phyloP scores from a whole-genome alignment of 1,284 basidiomycete genomes.

The Agroathelia rolfsii region DNA sequence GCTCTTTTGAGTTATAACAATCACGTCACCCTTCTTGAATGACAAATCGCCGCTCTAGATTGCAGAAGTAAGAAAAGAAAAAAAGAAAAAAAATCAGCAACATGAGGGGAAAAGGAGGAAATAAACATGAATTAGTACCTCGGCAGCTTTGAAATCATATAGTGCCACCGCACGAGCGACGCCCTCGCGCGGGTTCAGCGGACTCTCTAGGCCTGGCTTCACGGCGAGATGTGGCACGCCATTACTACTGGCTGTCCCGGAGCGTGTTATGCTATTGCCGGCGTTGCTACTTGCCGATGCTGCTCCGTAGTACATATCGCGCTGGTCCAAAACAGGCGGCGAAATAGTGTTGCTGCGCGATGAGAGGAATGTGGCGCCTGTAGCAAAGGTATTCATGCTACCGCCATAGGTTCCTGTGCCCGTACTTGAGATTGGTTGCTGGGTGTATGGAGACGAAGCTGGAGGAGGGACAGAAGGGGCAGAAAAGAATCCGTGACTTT shows the following conservation, averaged over 20 bases:
- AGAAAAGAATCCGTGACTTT: too few relatives aligned
- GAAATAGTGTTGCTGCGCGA: too few relatives aligned
- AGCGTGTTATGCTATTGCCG: constrained; percentile 16
- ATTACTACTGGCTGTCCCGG: constrained; percentile 10
- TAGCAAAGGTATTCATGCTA: too few relatives aligned
- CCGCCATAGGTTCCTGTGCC: too few relatives aligned
- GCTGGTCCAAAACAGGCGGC: too few relatives aligned
- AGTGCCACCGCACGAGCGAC: constrained; percentile 71
- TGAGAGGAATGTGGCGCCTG: too few relatives aligned
- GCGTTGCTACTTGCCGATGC: not conserved
- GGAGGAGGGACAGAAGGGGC: too few relatives aligned
- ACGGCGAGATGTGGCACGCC: constrained; percentile 28
- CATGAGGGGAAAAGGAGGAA: constrained; percentile 2
- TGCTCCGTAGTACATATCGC: too few relatives aligned
- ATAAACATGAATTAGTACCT: constrained; percentile 32
- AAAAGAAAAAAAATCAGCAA: constrained; percentile 4
- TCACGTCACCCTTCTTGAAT: constrained; percentile 78
- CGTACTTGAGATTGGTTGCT: too few relatives aligned
- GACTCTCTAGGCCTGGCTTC: constrained; percentile 38
- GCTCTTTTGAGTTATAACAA: constrained; percentile 67
- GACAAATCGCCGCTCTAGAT: constrained; percentile 76
- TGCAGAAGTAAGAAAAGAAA: constrained; percentile 19
- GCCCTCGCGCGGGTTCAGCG: constrained; percentile 43
- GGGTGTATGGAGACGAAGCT: too few relatives aligned
- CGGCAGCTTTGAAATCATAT: constrained; percentile 66